Evolutionary conservation across 768 basidiomycete species (phyloP), one percentile per base, ranked within the genome.

Genomic region (Tylopilus sp.): DNA sequence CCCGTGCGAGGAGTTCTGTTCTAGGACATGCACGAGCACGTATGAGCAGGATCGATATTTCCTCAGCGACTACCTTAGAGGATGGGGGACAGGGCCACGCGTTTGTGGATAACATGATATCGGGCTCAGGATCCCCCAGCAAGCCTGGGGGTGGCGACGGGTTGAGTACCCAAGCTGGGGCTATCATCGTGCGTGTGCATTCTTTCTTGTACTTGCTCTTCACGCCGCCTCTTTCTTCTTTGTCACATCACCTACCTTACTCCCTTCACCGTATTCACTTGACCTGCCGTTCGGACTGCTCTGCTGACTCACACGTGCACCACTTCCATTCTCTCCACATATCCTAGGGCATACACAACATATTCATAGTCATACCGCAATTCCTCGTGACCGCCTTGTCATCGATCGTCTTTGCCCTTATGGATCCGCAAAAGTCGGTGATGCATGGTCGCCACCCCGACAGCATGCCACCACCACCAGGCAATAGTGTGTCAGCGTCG

Each of bases 311-410:
- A 15, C 25, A 6, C 44, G 20, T 9, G 20, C 10, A 39, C 15
- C 33, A 5, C 20, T 21, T 39, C 15, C 36, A 36, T 31, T 30
- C 31, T 28, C 20, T 8, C 15, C 31, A 20, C 31, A 22, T 12
- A 35, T n/a, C 33, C 13, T 53, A 93, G 91, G 94, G 95, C 36
- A 95, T 98, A 47, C 94, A 98, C 69, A 98, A 97, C 62, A 80
- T 97, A 52, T 95, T 89, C 69, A 75, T 98, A 55, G 95, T 98
- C 52, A 72, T 97, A 7, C 95, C 95, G 0, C 95, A 98, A 63
- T 95, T 98, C 70, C 76, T 98, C 36, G 87, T 95, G 28, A 95
- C 91, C 0, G 92, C 85, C 21, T 68, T 98, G 5, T 84, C 92
- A 1, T 82, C 93, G 10, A 72, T 95, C 54, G 78, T 98, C 41